Base-by-base conservation (phyloP, 2,329 filamentous ascomycete species). In the Fusarium sp. region DNA sequence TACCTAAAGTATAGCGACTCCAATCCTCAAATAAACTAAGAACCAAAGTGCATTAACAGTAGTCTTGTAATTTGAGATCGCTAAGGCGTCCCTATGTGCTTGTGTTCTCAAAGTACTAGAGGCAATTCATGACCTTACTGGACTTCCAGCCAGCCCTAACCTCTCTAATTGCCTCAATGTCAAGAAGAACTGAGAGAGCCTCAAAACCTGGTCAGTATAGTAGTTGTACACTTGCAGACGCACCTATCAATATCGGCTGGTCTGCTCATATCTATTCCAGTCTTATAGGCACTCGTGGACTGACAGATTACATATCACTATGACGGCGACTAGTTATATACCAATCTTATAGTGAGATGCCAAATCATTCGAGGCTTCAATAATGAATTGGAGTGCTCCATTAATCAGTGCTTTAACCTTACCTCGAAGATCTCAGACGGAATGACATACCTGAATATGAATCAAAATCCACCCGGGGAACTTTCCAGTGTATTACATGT, bases 231-330 rank as follows among this genome's bases (percentile, higher is more conserved):
- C 67, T 90, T 92, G 87, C 91, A 93, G 79, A 87, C 88, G 8
- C 91, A 91, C 1, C 83, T 91, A 93, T 93, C 75, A 88, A 91
- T 69, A 87, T 88, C 15, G 82, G 87, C 12, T 85, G 92, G 2
- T 91, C 91, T 0, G 82, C 88, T 36, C 93, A 93, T 75, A 82
- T 93, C 51, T 87, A 87, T 22, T 94, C 93, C 80, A 91, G 91
- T 22, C 89, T 88, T 1, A 91, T 93, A 78, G 91, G 91, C 89
- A 4, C 87, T 93, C 10, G 89, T 89, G 20, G 92, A 91, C 7
- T 91, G 93, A 76, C 91, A 93, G 79, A 85, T 94, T 18, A 91
- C 89, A 12, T 91, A 93, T 72, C 91, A 89, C 20, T 93, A 93
- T 76, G 92, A 93, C 79, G 90, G 87, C 47, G 90, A 93, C 77